Conservation (phyloP, 768 basidiomycete genomes). For the Lentinula boryana region DNA sequence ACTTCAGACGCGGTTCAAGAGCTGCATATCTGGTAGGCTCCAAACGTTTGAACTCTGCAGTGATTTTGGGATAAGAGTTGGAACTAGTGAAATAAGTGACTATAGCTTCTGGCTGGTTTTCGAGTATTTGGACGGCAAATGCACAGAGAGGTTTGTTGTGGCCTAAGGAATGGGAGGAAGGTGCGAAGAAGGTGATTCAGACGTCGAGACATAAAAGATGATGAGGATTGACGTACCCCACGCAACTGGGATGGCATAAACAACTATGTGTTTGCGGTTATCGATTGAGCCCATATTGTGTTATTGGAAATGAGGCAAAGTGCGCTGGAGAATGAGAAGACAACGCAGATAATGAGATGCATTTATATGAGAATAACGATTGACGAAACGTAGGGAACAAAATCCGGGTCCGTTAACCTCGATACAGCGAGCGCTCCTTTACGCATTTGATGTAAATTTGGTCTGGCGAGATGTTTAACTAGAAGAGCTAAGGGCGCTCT, state of each 20-base stretch:
- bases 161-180: background rate
- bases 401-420: too few species aligned
- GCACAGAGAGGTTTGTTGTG: slow-evolving; percentile 5
- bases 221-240: background rate
- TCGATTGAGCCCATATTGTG: too few species aligned
- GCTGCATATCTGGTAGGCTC: background rate
- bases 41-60: background rate
- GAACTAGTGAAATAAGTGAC: background rate
- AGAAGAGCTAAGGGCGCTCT: too few species aligned
- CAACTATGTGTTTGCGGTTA: background rate
- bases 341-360: too few species aligned
- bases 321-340: too few species aligned
- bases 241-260: background rate
- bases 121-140: background rate
- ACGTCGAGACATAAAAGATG: background rate
- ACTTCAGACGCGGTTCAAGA: background rate
- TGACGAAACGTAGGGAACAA: too few species aligned
- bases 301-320: too few species aligned
- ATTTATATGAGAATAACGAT: too few species aligned
- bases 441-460: too few species aligned
- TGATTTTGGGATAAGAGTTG: background rate
- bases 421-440: too few species aligned
- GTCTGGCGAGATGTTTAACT: too few species aligned
- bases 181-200: background rate
- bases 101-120: background rate